Evolutionary conservation across 768 basidiomycete species (phyloP).

Genomic region (Boletales sp.): DNA sequence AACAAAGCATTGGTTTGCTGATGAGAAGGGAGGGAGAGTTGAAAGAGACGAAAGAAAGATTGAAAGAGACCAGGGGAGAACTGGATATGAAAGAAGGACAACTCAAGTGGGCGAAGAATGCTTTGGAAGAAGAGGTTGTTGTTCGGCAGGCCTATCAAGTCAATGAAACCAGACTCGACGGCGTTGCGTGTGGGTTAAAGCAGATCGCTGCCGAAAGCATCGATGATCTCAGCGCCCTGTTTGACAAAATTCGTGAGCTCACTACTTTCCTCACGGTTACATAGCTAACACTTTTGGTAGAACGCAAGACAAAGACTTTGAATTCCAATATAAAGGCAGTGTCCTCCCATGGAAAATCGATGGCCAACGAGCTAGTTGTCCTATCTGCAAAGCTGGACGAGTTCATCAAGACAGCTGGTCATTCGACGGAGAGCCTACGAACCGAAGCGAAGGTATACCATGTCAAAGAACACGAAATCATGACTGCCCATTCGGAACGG

Average conservation of each 20-base stretch:
- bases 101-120: conserved; percentile 51
- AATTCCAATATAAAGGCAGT: conserved; percentile 65
- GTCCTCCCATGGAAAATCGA: conserved; percentile 53
- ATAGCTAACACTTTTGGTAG: conserved; percentile 36
- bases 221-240: conserved; percentile 64
- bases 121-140: conserved; percentile 75
- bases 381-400: conserved; percentile 59
- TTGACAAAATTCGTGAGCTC: conserved; percentile 76
- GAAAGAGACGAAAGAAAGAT: conserved; percentile 51
- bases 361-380: conserved; percentile 49
- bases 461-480: conserved; percentile 50
- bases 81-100: conserved; percentile 55
- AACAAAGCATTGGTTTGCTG: conserved; percentile 78
- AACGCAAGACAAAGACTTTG: conserved; percentile 67
- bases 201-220: conserved; percentile 63
- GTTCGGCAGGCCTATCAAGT: conserved; percentile 75
- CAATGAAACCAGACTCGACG: conserved; percentile 67
- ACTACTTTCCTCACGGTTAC: not conserved
- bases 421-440: conserved; percentile 51
- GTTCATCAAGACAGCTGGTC: conserved; percentile 54
- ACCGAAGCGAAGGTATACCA: conserved; percentile 56
- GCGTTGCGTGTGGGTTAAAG: conserved; percentile 69
- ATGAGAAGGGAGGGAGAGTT: conserved; percentile 76
- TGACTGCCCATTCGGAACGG: conserved; percentile 47
- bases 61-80: conserved; percentile 49